Evolutionary conservation across 306 rosid species (phyloP).

Genomic region (Cucurbita maxima): DNA sequence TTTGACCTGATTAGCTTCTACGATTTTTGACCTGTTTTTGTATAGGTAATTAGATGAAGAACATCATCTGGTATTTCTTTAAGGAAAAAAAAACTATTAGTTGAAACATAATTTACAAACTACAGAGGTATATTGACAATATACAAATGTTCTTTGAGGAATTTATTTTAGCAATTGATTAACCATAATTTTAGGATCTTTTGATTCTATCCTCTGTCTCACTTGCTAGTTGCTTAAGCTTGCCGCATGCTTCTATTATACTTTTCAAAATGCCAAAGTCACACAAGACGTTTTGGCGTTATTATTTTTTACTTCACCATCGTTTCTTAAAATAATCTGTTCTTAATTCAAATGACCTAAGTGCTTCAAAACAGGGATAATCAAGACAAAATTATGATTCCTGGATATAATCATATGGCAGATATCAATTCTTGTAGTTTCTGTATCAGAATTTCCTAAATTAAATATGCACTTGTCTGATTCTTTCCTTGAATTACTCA

Average conservation of each 20-base stretch:
- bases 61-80: neutral
- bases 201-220: neutral
- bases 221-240: neutral
- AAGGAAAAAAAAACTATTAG: neutral
- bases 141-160: neutral
- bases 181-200: neutral
- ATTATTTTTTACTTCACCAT: neutral
- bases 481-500: constrained; percentile 6
- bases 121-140: neutral
- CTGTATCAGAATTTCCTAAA: neutral
- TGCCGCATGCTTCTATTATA: neutral
- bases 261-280: neutral
- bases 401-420: neutral
- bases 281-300: neutral
- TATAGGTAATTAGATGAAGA: neutral
- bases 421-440: neutral
- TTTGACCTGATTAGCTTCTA: no score
- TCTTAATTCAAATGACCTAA: neutral
- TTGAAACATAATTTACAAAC: neutral
- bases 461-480: neutral
- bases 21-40: no score
- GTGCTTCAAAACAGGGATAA: neutral
- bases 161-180: neutral
- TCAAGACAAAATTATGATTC: neutral
- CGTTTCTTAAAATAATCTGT: neutral